These are phyloP conservation scores for Cryphonectria nitschkei DNA, from an alignment of 2,329 filamentous ascomycete genomes.

Conservation along the genomic window DNA sequence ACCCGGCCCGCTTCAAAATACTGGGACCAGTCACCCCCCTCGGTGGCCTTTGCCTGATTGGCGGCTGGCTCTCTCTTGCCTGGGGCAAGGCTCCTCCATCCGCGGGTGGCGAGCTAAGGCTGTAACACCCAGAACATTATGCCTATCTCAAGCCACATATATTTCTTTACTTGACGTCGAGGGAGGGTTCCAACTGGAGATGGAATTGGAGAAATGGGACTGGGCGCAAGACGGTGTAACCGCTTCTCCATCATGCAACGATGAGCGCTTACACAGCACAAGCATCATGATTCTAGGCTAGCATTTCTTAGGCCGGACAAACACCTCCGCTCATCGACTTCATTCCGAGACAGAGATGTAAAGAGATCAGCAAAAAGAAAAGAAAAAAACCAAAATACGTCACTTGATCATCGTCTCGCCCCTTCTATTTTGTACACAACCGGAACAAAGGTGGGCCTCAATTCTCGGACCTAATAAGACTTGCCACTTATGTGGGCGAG, in stretches of 20 bases:
- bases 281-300: neutral
- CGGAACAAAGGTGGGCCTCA: neutral
- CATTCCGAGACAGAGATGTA: neutral
- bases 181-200: neutral
- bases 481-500: neutral
- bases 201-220: neutral
- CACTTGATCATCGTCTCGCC: neutral
- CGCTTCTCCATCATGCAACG: neutral
- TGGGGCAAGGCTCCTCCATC: slow-evolving; percentile 31
- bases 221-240: neutral
- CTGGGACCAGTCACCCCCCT: slow-evolving; percentile 68
- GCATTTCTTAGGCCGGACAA: too few species aligned
- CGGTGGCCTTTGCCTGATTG: slow-evolving; percentile 66
- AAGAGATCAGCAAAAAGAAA: neutral
- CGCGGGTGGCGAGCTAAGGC: slow-evolving; percentile 23
- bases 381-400: neutral
- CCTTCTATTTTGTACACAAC: neutral
- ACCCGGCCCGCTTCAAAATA: slow-evolving; percentile 61
- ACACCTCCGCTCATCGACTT: neutral
- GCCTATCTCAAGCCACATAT: neutral
- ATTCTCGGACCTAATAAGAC: neutral
- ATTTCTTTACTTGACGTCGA: neutral
- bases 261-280: neutral
- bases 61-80: slow-evolving; percentile 59
- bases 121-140: slow-evolving; percentile 1